A percentile compares a stretch with the other conserved stretches of the same genome.
phyloP scores from a whole-genome alignment of 73 alveolate species.

The Paramecium pentaurelia region DNA sequence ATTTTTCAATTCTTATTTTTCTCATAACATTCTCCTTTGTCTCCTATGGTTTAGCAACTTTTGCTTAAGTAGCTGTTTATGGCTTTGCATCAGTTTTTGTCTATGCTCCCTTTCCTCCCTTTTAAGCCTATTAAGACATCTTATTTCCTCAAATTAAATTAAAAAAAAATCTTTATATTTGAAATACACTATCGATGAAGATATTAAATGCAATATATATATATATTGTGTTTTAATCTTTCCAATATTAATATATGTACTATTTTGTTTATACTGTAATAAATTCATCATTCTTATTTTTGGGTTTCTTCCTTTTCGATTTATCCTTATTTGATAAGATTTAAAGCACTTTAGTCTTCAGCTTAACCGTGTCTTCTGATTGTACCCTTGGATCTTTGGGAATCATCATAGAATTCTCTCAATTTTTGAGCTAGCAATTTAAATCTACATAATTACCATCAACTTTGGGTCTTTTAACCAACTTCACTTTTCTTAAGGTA shows the following conservation, averaged over 20 bases:
- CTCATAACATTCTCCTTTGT: slow-evolving; percentile 69
- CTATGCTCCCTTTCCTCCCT: not conserved
- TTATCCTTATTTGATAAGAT: not conserved
- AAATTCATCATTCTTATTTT: not conserved
- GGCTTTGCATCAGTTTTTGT: slow-evolving; percentile 8
- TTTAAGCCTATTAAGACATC: not conserved
- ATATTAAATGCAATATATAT: not conserved
- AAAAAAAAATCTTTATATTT: slow-evolving; percentile 11
- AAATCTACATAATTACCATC: slow-evolving; percentile 57
- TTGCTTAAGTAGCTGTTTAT: not conserved
- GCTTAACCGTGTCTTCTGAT: not conserved
- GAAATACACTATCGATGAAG: not conserved
- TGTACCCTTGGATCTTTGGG: not conserved
- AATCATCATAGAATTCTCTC: slow-evolving; percentile 34
- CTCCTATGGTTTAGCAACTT: slow-evolving; percentile 5
- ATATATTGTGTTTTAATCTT: not conserved
- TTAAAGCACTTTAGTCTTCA: not conserved
- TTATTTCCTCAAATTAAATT: slow-evolving; percentile 1
- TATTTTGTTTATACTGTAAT: not conserved
- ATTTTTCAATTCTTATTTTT: slow-evolving; percentile 71
- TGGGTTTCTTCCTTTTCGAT: not conserved
- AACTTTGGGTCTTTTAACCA: slow-evolving; percentile 92
- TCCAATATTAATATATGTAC: not conserved
- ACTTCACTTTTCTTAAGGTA: slow-evolving; percentile 89
- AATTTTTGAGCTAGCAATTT: not conserved